These are phyloP conservation scores for Plasmodium cynomolgi DNA, from an alignment of 169 alveolate species.

Conservation along the genomic window DNA sequence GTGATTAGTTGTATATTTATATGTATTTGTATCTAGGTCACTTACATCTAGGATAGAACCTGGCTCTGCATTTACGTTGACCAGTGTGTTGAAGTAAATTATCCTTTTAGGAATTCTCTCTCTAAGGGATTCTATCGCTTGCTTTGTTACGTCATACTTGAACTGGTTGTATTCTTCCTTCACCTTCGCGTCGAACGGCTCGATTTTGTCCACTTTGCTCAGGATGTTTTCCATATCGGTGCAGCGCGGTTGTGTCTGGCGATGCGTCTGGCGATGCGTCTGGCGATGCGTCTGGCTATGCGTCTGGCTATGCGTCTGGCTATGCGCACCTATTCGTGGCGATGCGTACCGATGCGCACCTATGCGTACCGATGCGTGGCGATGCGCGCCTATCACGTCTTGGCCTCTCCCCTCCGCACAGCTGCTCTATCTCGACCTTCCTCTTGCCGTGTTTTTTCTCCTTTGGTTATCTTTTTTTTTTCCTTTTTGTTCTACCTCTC, in stretches of 20 bases:
- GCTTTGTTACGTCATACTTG: constrained; percentile 87
- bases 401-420: not conserved
- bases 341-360: not conserved
- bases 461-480: not conserved
- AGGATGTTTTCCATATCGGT: constrained; percentile 15
- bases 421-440: not conserved
- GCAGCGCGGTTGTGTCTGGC: not conserved
- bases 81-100: constrained; percentile 84
- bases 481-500: not conserved
- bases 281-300: not conserved
- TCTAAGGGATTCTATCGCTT: constrained; percentile 85
- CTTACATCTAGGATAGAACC: constrained; percentile 74
- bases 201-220: constrained; percentile 82
- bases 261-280: too few relatives aligned
- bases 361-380: too few relatives aligned
- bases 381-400: not conserved
- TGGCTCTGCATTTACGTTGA: constrained; percentile 79
- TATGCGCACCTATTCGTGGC: too few relatives aligned
- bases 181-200: constrained; percentile 84
- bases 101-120: constrained; percentile 90
- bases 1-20: constrained; percentile 66
- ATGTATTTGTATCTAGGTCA: constrained; percentile 81
- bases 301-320: not conserved
- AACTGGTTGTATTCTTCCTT: constrained; percentile 86
- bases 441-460: too few relatives aligned